Percentiles rank a stretch among this genome's conserved stretches.
These are phyloP conservation scores for Dioszegia crocea DNA, from an alignment of 768 basidiomycete species.

Conservation along the genomic window DNA sequence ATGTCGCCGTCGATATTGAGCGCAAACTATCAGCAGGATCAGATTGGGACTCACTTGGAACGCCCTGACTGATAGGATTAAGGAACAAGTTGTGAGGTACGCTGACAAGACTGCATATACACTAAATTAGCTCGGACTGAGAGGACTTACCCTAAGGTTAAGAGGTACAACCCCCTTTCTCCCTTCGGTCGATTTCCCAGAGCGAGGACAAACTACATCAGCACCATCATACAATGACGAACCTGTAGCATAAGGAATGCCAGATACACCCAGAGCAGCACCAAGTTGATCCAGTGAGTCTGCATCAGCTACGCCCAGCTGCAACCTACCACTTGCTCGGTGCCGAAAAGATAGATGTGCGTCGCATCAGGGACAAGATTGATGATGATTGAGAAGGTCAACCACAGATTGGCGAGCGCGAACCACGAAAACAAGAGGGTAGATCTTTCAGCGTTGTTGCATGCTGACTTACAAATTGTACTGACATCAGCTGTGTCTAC, in stretches of 20 bases:
- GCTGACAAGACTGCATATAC: constrained; percentile 77
- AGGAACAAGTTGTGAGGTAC: constrained; percentile 82
- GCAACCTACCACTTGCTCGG: constrained; percentile 57
- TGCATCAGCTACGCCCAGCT: constrained; percentile 39
- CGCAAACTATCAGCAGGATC: constrained; percentile 18
- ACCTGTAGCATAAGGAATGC: constrained; percentile 75
- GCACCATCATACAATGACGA: constrained; percentile 17
- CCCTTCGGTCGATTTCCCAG: constrained; percentile 83
- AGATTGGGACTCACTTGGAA: constrained; percentile 58
- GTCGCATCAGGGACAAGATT: constrained; percentile 60
- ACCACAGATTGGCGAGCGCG: constrained; percentile 83
- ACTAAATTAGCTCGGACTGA: constrained; percentile 50
- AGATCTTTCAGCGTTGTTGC: constrained; percentile 53
- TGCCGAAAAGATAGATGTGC: constrained; percentile 65
- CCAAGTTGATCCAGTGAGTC: constrained; percentile 85
- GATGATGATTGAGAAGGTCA: constrained; percentile 95
- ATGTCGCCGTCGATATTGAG: constrained; percentile 53
- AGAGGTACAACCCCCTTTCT: constrained; percentile 56
- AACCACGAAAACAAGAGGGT: constrained; percentile 89
- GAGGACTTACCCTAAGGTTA: constrained; percentile 29
- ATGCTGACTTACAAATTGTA: constrained; percentile 26
- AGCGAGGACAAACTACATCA: constrained; percentile 60
- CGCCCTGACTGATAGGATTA: constrained; percentile 74
- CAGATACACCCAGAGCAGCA: constrained; percentile 80
- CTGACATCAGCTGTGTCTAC: constrained; percentile 7